A percentile compares a stretch with the other conserved stretches of the same genome.
Conservation (phyloP, 1,139 yeast species). For the Saccharomyces hybrid region DNA sequence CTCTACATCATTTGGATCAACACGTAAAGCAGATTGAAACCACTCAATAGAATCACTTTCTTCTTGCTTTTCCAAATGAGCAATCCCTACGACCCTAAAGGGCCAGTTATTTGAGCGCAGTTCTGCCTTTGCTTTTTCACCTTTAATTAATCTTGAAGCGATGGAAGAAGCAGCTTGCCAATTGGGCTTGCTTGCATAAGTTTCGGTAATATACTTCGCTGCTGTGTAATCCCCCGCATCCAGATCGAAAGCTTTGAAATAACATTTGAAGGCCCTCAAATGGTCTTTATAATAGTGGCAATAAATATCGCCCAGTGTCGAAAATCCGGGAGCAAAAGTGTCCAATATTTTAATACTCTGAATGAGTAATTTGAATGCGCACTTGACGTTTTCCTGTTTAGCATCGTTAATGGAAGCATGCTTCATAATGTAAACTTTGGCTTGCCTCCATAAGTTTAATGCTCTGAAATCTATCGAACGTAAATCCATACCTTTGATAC, state of each 20-base stretch:
- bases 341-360: conserved; percentile 56
- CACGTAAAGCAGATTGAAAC: conserved; percentile 78
- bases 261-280: conserved; percentile 75
- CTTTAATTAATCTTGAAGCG: conserved; percentile 53
- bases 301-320: conserved; percentile 71
- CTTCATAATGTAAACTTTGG: conserved; percentile 45
- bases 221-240: conserved; percentile 70
- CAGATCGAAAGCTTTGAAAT: conserved; percentile 80
- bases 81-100: conserved; percentile 74
- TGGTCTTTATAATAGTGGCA: conserved; percentile 48
- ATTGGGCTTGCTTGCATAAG: conserved; percentile 56
- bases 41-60: conserved; percentile 77
- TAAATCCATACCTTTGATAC: conserved; percentile 44
- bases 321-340: conserved; percentile 66
- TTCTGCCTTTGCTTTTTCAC: conserved; percentile 50
- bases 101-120: conserved; percentile 64
- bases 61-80: conserved; percentile 62
- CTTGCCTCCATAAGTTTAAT: conserved; percentile 60
- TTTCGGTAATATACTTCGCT: conserved; percentile 62
- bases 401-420: conserved; percentile 22
- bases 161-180: conserved; percentile 84
- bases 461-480: conserved; percentile 53
- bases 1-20: conserved; percentile 56
- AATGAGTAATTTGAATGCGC: conserved; percentile 50
- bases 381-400: conserved; percentile 20